phyloP scores from a whole-genome alignment of 345 rosid genomes.

The Angophora floribunda region DNA sequence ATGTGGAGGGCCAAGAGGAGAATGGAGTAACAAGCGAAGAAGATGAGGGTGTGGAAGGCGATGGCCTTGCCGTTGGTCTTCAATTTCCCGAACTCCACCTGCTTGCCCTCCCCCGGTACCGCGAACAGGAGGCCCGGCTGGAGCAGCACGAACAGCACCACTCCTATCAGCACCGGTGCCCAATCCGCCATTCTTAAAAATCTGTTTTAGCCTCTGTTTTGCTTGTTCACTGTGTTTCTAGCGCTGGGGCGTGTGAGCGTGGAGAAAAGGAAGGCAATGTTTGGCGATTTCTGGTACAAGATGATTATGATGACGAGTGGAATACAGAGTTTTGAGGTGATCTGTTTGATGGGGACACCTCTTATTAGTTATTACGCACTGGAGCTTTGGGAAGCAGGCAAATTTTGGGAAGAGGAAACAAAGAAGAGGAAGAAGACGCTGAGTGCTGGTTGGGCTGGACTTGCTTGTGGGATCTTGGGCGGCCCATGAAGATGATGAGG shows the following conservation, averaged over 20 bases:
- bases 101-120: conserved; percentile 57
- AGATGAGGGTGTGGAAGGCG: conserved; percentile 72
- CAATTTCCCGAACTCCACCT: conserved; percentile 63
- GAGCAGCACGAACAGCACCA: conserved; percentile 71
- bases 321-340: neutral
- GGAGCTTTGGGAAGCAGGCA: neutral
- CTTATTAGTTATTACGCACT: neutral
- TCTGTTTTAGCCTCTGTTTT: neutral
- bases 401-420: neutral
- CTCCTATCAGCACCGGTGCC: conserved; percentile 88
- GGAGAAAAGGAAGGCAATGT: neutral
- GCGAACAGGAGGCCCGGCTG: conserved; percentile 82
- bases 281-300: neutral
- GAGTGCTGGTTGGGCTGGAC: neutral
- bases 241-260: neutral
- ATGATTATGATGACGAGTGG: neutral
- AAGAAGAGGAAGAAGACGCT: neutral
- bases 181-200: conserved; percentile 67
- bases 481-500: neutral
- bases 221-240: neutral
- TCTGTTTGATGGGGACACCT: neutral
- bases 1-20: conserved; percentile 66
- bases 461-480: neutral
- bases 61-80: conserved; percentile 95
- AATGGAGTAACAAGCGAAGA: conserved; percentile 72